Base-by-base conservation (phyloP, 495 filamentous ascomycete genomes). In the Achaetomiella virescens region DNA sequence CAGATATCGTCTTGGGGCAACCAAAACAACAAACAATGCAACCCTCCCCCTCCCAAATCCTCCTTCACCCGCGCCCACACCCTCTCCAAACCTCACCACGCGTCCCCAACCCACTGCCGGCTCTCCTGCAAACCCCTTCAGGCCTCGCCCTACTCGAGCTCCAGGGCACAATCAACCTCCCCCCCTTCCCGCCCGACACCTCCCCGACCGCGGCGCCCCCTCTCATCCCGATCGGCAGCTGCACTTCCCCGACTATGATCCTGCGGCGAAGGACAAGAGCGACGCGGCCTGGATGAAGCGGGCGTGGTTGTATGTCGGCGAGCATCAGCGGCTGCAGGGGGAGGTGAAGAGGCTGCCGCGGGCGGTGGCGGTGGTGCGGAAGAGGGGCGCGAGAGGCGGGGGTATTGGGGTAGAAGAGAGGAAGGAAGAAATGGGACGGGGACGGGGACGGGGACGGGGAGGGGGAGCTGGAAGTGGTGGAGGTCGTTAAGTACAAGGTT, bases 401-500 rank as follows among this genome's bases (percentile, higher is more conserved):
- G 35, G 18, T 20, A 14, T 20, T 36, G 48, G n/a, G 52, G 35
- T n/a, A 66, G 62, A 14, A 45, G 58, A 25, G 61, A 63, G 2
- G 46, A 10, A 11, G 20, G 43, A 15, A 17, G 61, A 62, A n/a
- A 67, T 63, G 59, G 18, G 53, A 40, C 49, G 24, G 15, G 60
- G 51, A 44, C 46, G 43, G 33, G 40, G 35, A 58, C 7, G 55
- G 61, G 7, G 55, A 55, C 7, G 58, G 47, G 50, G 62, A 41
- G 0, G 73, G 73, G 48, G 73, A 75, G 22, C 52, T 81, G 29
- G 74, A 79, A 62, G 82, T 98, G 60, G 82, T 89, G 55, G 91
- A 97, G 68, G 82, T 98, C 58, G 80, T 98, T 45, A 86, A 83
- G 69, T 92, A 83, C 63, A 97, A 97, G 75, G 69, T 98, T 51